Evolutionary conservation across 2,329 filamentous ascomycete genomes (phyloP).

Genomic region (Clonostachys rosea): DNA sequence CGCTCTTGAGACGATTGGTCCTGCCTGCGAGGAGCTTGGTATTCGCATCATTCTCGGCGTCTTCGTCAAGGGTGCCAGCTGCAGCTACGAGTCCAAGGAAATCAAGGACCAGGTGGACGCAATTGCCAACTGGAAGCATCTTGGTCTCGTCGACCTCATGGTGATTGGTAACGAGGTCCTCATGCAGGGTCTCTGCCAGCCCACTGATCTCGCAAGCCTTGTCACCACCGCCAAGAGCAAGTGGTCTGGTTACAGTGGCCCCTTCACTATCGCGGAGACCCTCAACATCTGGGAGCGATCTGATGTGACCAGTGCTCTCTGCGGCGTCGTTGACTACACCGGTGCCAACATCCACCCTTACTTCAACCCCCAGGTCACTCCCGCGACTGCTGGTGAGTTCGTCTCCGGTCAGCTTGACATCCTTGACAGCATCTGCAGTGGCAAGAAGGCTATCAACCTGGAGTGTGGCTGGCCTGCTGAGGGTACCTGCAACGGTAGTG

Average conservation of each 20-base stretch:
- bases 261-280: conserved; percentile 82
- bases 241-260: conserved; percentile 71
- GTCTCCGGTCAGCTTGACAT: conserved; percentile 68
- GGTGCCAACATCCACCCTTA: conserved; percentile 89
- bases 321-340: conserved; percentile 70
- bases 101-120: conserved; percentile 70
- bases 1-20: conserved; percentile 71
- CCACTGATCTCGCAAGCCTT: conserved; percentile 62
- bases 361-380: conserved; percentile 72
- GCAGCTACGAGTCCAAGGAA: conserved; percentile 50
- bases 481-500: conserved; percentile 67
- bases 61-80: conserved; percentile 68
- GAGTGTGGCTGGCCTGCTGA: conserved; percentile 85
- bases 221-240: conserved; percentile 61
- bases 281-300: conserved; percentile 69
- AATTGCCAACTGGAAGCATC: conserved; percentile 69
- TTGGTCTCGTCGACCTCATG: conserved; percentile 72
- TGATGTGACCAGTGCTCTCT: conserved; percentile 56
- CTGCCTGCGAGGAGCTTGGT: conserved; percentile 59
- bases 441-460: conserved; percentile 72
- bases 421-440: conserved; percentile 65
- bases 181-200: conserved; percentile 66
- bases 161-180: conserved; percentile 90
- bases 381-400: conserved; percentile 69
- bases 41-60: conserved; percentile 83